Base-by-base conservation (phyloP, 371 early-diverging fungal species). In the Mortierella polycephala region DNA sequence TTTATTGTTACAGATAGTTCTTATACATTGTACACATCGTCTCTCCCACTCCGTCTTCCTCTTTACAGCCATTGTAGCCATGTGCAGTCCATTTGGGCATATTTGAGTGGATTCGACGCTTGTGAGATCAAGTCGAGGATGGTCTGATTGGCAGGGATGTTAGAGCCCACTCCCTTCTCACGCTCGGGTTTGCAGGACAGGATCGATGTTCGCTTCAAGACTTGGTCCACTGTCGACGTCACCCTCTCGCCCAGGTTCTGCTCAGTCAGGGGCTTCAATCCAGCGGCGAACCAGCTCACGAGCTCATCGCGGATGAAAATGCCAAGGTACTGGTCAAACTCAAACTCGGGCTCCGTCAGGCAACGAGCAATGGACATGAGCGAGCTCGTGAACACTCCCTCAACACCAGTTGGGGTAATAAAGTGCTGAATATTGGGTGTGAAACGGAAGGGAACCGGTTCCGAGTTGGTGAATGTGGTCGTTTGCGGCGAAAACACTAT, bases 401-500 rank as follows among this genome's bases (percentile, higher is more conserved):
- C 98, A 9, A 98, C 86, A 0, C 98, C 98, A 30, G 93, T 89
- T 20, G 95, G 92, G 0, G 95, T 95, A 51, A 99, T 92, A 80
- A 97, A 96, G 50, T 92, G 85, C 87, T 98, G 98, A 57, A 99
- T 87, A 81, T 95, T 96, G 41, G 99, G 99, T 11, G 99, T 98
- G 71, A 99, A 89, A 7, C 99, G 91, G 94, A 99, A 99, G 6
- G 98, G 98, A 20, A 99, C 96, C 5, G 93, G 82, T 74, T 98
- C 98, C 54, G 81, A 82, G 81, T 86, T 90, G 40, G 85, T 80
- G 51, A 83, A 80, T 18, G 76, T 73, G 9, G 82, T 77, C 5
- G 80, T 74, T 50, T 66, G 67, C 1, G 77, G 75, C 7, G 74
- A 79, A 61, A 74, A 69, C 11, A 75, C 74, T 72, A 51, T 1